phyloP scores from a whole-genome alignment of 2,329 filamentous ascomycete genomes.

The Cucurbitaria berberidis region DNA sequence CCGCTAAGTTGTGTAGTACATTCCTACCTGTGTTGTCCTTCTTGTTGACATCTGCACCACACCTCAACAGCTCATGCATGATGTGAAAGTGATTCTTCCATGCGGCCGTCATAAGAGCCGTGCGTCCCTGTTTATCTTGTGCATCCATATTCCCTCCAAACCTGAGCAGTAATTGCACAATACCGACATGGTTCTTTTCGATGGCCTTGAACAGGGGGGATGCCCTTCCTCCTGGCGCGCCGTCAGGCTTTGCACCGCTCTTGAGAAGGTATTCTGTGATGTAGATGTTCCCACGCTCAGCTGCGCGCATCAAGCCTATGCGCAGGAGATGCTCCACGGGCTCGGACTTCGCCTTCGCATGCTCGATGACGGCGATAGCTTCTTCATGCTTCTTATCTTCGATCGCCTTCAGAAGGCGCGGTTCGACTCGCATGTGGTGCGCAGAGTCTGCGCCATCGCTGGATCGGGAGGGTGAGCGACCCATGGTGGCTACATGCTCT shows the following conservation, averaged over 20 bases:
- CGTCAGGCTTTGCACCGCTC: conserved; percentile 44
- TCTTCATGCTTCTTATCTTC: conserved; percentile 39
- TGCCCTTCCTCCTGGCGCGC: conserved; percentile 35
- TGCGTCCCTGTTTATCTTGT: conserved; percentile 45
- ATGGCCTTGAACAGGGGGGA: conserved; percentile 42
- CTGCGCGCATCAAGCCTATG: conserved; percentile 45
- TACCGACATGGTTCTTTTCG: conserved; percentile 38
- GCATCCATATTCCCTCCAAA: conserved; percentile 43
- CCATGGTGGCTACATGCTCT: conserved; percentile 33
- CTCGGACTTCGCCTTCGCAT: conserved; percentile 39
- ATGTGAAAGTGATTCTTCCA: conserved; percentile 46
- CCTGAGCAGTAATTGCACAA: conserved; percentile 41
- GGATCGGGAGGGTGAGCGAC: conserved; percentile 44
- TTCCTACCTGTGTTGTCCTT: conserved; percentile 43
- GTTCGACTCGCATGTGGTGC: conserved; percentile 39
- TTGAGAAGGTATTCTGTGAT: conserved; percentile 43
- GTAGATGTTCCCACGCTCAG: conserved; percentile 39
- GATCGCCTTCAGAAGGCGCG: conserved; percentile 45
- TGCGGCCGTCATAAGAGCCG: conserved; percentile 47
- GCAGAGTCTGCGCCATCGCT: conserved; percentile 43
- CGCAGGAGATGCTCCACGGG: conserved; percentile 44
- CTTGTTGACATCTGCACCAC: conserved; percentile 49
- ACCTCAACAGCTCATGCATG: conserved; percentile 43
- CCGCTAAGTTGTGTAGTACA: conserved; percentile 47
- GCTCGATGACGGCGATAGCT: conserved; percentile 45